Evolutionary conservation across 306 rosid species (phyloP).

Genomic region (Macrotyloma uniflorum): DNA sequence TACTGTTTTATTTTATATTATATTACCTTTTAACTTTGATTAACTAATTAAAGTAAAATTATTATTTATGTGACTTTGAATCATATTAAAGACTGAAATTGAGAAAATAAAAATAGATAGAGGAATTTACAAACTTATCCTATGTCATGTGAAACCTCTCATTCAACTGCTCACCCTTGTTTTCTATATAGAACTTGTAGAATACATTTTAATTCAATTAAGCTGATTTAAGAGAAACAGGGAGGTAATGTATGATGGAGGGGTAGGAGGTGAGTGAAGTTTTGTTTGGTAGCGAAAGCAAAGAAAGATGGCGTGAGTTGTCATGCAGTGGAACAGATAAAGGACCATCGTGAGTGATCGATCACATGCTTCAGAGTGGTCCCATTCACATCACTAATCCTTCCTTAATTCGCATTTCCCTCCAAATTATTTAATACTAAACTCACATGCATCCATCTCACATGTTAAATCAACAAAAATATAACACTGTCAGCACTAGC

Average conservation of each 20-base stretch:
- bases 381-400: neutral
- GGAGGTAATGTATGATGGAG: neutral
- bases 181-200: neutral
- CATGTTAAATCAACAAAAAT: neutral
- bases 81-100: neutral
- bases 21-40: neutral
- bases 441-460: slow-evolving; percentile 17
- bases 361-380: slow-evolving; percentile 43
- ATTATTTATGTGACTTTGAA: too few relatives aligned
- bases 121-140: neutral
- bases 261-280: neutral
- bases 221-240: too few relatives aligned
- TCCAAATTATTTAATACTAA: neutral
- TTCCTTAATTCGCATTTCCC: neutral
- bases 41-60: neutral
- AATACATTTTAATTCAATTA: too few relatives aligned
- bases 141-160: neutral
- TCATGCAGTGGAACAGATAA: slow-evolving; percentile 1
- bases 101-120: neutral
- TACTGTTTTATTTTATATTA: neutral
- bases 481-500: neutral
- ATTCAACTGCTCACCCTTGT: neutral
- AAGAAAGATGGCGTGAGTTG: slow-evolving; percentile 41
- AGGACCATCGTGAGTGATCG: neutral
- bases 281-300: slow-evolving; percentile 36